These are phyloP conservation scores for Zhuliangozyma blackwelliae DNA, from an alignment of 1,139 yeast species.

Conservation along the genomic window DNA sequence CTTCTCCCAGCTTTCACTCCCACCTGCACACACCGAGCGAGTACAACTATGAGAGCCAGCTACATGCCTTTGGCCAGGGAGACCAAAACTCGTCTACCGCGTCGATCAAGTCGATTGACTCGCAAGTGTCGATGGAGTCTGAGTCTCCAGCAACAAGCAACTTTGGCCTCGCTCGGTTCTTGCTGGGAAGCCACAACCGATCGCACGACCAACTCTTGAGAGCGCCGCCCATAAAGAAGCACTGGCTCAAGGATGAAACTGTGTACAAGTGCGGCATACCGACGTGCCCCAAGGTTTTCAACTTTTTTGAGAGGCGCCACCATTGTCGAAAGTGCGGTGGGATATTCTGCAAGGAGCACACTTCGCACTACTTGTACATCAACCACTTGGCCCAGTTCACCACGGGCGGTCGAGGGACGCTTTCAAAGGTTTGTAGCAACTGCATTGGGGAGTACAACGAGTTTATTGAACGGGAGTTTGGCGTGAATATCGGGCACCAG, in stretches of 20 bases:
- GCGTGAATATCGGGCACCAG: conserved; percentile 15
- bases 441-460: conserved; percentile 71
- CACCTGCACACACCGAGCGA: conserved; percentile 2
- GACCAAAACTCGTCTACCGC: conserved; percentile 16
- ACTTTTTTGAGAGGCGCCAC: conserved; percentile 82
- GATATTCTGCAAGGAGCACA: conserved; percentile 72
- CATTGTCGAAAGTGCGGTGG: conserved; percentile 96
- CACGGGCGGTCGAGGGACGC: conserved; percentile 68
- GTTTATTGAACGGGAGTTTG: conserved; percentile 40
- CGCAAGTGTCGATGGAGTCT: conserved; percentile 30
- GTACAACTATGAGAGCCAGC: conserved; percentile 9
- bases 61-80: conserved; percentile 8
- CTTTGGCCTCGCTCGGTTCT: conserved; percentile 4
- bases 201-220: conserved; percentile 27
- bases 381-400: conserved; percentile 71
- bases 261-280: conserved; percentile 58
- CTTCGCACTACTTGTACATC: conserved; percentile 52
- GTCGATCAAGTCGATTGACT: conserved; percentile 35
- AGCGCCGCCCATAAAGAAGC: conserved; percentile 57
- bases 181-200: conserved; percentile 10
- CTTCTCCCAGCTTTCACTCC: not conserved
- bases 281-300: conserved; percentile 57
- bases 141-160: conserved; percentile 14
- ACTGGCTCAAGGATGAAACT: conserved; percentile 75
- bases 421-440: conserved; percentile 73